Evolutionary conservation across 2,329 filamentous ascomycete genomes (phyloP).

Genomic region (Bipolaris bicolor): DNA sequence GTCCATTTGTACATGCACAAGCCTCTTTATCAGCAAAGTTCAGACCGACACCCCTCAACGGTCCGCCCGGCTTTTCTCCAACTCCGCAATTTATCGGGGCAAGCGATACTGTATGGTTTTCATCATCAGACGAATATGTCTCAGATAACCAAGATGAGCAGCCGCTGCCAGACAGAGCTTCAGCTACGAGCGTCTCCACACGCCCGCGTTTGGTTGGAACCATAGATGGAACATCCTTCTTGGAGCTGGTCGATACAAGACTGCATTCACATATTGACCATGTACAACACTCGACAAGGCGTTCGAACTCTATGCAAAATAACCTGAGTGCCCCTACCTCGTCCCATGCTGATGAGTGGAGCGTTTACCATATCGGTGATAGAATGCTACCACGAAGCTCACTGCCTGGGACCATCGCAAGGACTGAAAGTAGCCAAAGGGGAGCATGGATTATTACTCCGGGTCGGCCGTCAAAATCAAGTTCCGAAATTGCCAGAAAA

Average conservation of each 20-base stretch:
- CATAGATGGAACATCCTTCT: neutral
- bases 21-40: neutral
- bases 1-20: neutral
- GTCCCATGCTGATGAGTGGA: neutral
- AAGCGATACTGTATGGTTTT: neutral
- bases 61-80: neutral
- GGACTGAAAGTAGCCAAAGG: neutral
- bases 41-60: neutral
- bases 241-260: neutral
- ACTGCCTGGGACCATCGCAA: neutral
- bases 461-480: neutral
- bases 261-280: neutral
- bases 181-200: neutral
- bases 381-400: neutral
- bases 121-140: neutral
- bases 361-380: conserved; percentile 5
- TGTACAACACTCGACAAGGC: neutral
- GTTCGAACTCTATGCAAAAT: neutral
- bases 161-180: no score
- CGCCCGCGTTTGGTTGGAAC: neutral
- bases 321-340: neutral
- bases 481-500: neutral
- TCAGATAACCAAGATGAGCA: neutral
- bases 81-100: neutral
- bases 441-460: conserved; percentile 7